Evolutionary conservation across 1,284 basidiomycete species (phyloP), one percentile per base, ranked within the genome.

Genomic region (Neolentinus lepideus): DNA sequence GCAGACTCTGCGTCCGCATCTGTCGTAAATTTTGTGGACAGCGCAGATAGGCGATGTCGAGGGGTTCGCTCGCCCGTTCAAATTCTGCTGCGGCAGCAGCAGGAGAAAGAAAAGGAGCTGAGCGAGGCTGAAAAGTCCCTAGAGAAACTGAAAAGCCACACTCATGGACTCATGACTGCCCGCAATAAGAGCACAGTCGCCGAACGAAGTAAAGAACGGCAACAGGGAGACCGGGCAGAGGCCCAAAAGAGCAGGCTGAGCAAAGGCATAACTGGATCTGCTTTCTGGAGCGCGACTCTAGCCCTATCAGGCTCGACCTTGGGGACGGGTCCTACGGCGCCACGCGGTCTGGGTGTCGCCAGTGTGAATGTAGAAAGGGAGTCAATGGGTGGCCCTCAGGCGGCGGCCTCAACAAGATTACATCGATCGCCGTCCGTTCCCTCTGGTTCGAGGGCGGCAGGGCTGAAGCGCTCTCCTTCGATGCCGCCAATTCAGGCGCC

Each of bases 41-140:
- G 38, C 19, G 8, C 38, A 16, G 19, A 21, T 21, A 6, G 16
- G 16, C 8, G 19, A 43, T n/a, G 16, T 16, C 38, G 38, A 21
- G 8, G 38, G 16, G 38, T 43, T 43, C 38, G 38, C 16, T 43
- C 38, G 19, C 38, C 38, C 8, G 38, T 21, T 9, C 38, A n/a
- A 6, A 43, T 43, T 3, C 16, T 43, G 38, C 19, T 43, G 19
- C 38, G 38, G 16, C 38, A 43, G 16, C 38, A 43, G 19, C 38
- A 6, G 16, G 38, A 43, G 19, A 43, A 43, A 3, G 38, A 43
- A 21, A 43, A 43, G n/a, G 38, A 43, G 19, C 16, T 43, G 16
- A 71, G 71, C 56, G 67, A 64, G n/a, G 72, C 72, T 2, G 70
- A 73, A 58, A 61, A 60, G 21, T 71, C 71, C 9, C 64, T 71